Evolutionary conservation across 2,329 filamentous ascomycete genomes (phyloP).

Genomic region (Penicillium sp.): DNA sequence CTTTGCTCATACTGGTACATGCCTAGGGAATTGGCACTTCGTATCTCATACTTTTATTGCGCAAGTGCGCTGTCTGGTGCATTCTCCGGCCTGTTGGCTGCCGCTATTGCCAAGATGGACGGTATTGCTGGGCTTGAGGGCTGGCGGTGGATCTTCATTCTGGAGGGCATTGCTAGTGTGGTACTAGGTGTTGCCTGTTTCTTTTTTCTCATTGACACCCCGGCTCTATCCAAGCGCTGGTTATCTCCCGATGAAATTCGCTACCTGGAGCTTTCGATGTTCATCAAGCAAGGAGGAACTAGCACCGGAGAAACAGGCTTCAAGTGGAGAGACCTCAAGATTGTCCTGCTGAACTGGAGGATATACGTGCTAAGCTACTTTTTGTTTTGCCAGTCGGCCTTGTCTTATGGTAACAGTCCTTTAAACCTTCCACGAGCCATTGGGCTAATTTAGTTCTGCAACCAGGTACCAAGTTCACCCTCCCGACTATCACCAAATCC

Average conservation of each 20-base stretch:
- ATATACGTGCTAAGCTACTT: constrained; percentile 34
- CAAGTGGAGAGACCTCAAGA: constrained; percentile 34
- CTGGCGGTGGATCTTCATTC: constrained; percentile 50
- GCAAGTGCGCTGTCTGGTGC: constrained; percentile 39
- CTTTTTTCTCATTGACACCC: constrained; percentile 44
- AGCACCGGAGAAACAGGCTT: background rate
- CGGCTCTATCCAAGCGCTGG: constrained; percentile 36
- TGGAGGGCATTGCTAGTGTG: constrained; percentile 46
- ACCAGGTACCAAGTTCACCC: constrained; percentile 37
- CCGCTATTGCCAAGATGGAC: constrained; percentile 48
- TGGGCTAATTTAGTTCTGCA: constrained; percentile 24
- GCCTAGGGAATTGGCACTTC: constrained; percentile 17
- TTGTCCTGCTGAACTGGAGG: constrained; percentile 39
- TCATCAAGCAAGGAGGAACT: constrained; percentile 25
- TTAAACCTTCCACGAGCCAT: constrained; percentile 11
- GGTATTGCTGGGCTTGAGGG: constrained; percentile 44
- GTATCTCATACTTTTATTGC: constrained; percentile 25
- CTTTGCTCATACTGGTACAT: constrained; percentile 25
- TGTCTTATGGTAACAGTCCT: constrained; percentile 19
- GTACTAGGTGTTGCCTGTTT: constrained; percentile 40
- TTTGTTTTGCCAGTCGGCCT: constrained; percentile 22
- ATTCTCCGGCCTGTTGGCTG: constrained; percentile 50
- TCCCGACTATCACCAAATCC: constrained; percentile 39
- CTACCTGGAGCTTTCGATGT: constrained; percentile 37
- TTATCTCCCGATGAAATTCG: constrained; percentile 38